Evolutionary conservation across 768 basidiomycete genomes (phyloP).

Genomic region (Lactarius sanguifluus): DNA sequence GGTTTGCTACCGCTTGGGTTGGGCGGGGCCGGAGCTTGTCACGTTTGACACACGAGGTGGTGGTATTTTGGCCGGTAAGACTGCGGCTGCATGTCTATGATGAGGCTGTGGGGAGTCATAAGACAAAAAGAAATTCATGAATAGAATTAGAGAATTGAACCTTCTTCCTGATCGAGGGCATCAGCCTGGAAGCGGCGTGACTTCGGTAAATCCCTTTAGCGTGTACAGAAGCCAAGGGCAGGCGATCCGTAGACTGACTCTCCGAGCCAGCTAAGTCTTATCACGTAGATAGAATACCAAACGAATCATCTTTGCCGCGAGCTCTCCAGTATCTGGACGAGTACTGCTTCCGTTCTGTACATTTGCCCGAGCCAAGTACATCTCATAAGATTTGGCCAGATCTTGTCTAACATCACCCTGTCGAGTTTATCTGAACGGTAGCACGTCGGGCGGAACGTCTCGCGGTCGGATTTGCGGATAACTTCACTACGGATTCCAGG

Average conservation of each 20-base stretch:
- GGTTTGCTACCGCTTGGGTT: slow-evolving; percentile 39
- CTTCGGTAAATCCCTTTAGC: slow-evolving; percentile 35
- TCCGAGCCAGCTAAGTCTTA: background rate
- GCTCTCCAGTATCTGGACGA: slow-evolving; percentile 78
- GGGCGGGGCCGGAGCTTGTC: slow-evolving; percentile 12
- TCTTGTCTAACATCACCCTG: slow-evolving; percentile 77
- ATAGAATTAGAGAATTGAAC: slow-evolving; percentile 40
- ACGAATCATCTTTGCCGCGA: slow-evolving; percentile 81
- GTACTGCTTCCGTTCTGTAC: slow-evolving; percentile 78
- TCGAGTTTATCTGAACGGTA: slow-evolving; percentile 87
- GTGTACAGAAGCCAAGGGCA: slow-evolving; percentile 26
- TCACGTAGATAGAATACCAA: slow-evolving; percentile 16
- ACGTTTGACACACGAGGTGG: slow-evolving; percentile 24
- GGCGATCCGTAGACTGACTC: slow-evolving; percentile 43
- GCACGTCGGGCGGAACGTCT: slow-evolving; percentile 85
- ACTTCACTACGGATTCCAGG: slow-evolving; percentile 74
- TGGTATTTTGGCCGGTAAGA: background rate
- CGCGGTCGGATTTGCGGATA: slow-evolving; percentile 87
- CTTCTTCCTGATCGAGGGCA: slow-evolving; percentile 82
- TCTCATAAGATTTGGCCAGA: slow-evolving; percentile 90
- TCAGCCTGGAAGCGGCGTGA: slow-evolving; percentile 84
- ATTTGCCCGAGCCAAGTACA: background rate
- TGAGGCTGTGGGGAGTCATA: slow-evolving; percentile 12
- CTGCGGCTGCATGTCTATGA: slow-evolving; percentile 3
- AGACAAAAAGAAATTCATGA: background rate